Conservation (phyloP, 352 stramenopile genomes). For the Ochromonadaceae sp. region DNA sequence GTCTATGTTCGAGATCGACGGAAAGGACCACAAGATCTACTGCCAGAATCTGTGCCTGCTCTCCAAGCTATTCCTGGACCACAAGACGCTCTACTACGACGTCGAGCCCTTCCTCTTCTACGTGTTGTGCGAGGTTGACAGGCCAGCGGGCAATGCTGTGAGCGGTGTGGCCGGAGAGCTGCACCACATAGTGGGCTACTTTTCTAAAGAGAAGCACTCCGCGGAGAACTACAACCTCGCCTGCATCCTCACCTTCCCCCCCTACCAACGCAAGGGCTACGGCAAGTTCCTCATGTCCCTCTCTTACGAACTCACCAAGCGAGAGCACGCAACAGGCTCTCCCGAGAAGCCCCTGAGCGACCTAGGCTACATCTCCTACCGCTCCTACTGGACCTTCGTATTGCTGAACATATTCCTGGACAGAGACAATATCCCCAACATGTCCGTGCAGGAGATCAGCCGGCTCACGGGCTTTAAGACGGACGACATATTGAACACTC, state of each 20-base stretch:
- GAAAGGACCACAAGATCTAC: slow-evolving; percentile 85
- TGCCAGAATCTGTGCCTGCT: slow-evolving; percentile 98
- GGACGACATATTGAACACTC: slow-evolving; percentile 95
- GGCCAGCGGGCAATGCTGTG: slow-evolving; percentile 17
- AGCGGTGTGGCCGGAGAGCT: background rate
- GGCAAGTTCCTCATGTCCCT: slow-evolving; percentile 99
- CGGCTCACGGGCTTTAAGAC: slow-evolving; percentile 71
- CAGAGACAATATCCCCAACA: slow-evolving; percentile 24
- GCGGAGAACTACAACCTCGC: slow-evolving; percentile 96
- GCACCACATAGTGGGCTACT: slow-evolving; percentile 93
- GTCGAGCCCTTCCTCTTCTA: slow-evolving; percentile 99
- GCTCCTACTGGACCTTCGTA: slow-evolving; percentile 92
- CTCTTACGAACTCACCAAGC: slow-evolving; percentile 96
- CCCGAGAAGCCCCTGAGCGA: slow-evolving; percentile 98
- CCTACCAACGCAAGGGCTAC: slow-evolving; percentile 91
- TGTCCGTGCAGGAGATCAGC: slow-evolving; percentile 90
- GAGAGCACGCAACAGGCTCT: slow-evolving; percentile 87
- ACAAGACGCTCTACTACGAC: slow-evolving; percentile 99
- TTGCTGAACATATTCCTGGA: slow-evolving; percentile 72
- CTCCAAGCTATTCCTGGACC: slow-evolving; percentile 96
- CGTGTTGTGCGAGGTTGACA: slow-evolving; percentile 86
- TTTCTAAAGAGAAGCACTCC: slow-evolving; percentile 97
- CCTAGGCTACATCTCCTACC: slow-evolving; percentile 94
- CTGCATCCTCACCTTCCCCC: slow-evolving; percentile 98
- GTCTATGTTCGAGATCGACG: slow-evolving; percentile 92